Percentiles rank a stretch among this genome's conserved stretches.
These are phyloP conservation scores for Colletotrichum scovillei DNA, from an alignment of 2,329 filamentous ascomycete genomes.

Conservation along the genomic window DNA sequence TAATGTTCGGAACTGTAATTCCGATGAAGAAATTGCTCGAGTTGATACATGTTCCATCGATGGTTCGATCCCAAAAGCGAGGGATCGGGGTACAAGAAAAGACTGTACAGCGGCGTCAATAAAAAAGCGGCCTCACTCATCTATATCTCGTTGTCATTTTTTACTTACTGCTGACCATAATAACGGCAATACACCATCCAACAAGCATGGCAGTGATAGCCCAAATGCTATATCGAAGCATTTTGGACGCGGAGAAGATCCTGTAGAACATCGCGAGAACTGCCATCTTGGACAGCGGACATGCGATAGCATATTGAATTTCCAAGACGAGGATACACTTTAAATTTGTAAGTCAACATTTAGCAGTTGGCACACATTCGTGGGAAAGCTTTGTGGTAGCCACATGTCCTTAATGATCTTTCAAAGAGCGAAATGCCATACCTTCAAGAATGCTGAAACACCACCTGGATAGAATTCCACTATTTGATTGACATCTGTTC, in stretches of 20 bases:
- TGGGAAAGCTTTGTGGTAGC: neutral
- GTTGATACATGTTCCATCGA: slow-evolving; percentile 4
- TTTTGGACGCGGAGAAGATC: slow-evolving; percentile 18
- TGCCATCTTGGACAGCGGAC: slow-evolving; percentile 6
- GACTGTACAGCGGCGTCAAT: no score
- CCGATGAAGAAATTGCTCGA: slow-evolving; percentile 13
- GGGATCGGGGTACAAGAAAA: neutral
- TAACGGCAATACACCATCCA: slow-evolving; percentile 3
- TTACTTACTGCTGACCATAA: slow-evolving; percentile 5
- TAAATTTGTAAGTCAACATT: neutral
- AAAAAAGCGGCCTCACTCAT: no score
- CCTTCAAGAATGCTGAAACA: slow-evolving; percentile 3
- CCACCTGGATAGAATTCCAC: neutral
- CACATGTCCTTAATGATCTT: neutral
- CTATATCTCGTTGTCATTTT: neutral
- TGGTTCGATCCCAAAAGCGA: neutral
- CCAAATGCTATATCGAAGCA: neutral
- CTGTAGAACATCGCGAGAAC: slow-evolving; percentile 12
- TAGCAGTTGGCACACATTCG: neutral
- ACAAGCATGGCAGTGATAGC: neutral
- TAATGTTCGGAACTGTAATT: neutral
- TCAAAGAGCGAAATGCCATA: neutral
- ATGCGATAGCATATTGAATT: neutral
- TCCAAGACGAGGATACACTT: slow-evolving; percentile 6
- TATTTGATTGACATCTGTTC: neutral